Percentiles rank a stretch among this genome's conserved stretches.
Evolutionary conservation across 2,329 filamentous ascomycete genomes (phyloP).

Genomic region (Colletotrichum noveboracense): DNA sequence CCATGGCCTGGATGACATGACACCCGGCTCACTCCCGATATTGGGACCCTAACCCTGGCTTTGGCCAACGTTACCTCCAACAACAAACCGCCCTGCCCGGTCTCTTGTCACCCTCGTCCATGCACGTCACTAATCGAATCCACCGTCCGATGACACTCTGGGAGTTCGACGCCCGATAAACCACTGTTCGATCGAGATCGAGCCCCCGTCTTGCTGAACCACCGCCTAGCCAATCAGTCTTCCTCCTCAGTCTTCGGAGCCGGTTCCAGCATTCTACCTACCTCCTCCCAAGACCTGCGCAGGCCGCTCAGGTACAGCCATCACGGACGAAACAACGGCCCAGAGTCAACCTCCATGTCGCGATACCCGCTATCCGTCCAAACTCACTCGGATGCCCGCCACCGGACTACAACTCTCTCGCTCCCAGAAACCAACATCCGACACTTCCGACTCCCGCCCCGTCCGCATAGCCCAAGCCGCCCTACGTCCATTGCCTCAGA

Average conservation of each 20-base stretch:
- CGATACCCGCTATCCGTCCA: not conserved
- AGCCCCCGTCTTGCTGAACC: not conserved
- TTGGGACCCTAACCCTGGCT: slow-evolving; percentile 7
- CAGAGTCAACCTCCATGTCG: not conserved
- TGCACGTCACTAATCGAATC: slow-evolving; percentile 9
- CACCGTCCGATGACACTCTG: slow-evolving; percentile 12
- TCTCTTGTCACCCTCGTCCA: slow-evolving; percentile 2
- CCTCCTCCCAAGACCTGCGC: not conserved
- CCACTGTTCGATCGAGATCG: slow-evolving; percentile 15
- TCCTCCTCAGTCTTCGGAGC: not conserved
- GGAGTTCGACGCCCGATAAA: not conserved
- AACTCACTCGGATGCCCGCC: not conserved
- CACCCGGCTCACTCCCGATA: not conserved
- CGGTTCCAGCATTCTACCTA: not conserved
- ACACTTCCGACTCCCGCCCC: slow-evolving; percentile 14
- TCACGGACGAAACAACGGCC: not conserved
- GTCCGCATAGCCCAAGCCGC: not conserved
- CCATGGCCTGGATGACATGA: not conserved
- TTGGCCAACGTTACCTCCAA: not conserved
- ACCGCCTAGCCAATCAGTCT: not conserved
- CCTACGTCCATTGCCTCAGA: not conserved
- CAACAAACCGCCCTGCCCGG: not conserved
- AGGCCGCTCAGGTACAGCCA: not conserved
- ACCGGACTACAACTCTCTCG: not conserved
- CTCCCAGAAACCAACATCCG: slow-evolving; percentile 10